Base-by-base conservation (phyloP, 1,284 basidiomycete genomes). In the Termitomyces sp. region DNA sequence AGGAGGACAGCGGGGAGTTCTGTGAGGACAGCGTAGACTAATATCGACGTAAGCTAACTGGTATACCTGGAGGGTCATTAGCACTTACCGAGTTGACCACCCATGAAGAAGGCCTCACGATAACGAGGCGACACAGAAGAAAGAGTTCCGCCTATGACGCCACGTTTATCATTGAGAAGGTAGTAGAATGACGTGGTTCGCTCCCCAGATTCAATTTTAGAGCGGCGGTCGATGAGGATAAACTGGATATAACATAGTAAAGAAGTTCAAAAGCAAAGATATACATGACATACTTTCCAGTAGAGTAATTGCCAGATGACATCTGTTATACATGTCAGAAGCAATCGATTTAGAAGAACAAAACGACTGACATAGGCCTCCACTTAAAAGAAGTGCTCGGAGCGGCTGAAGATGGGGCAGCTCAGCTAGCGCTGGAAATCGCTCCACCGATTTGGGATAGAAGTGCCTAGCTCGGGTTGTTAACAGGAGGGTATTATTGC, bases 221-320 rank as follows among this genome's bases (percentile, higher is more conserved):
- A 82, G 51, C 88, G 82, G 51, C 91, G 84, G 67, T 94, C 84
- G 58, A 95, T 76, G 43, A 93, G 81, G 58, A 96, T 84, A 70
- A 95, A 90, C 84, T 90, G 58, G 47, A 39, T 55, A 26, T 21
- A 5, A 41, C 39, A 41, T 40, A 34, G 54, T 24, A 41, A 33
- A 47, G 3, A 33, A 54, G 51, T 36, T 44, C 28, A n/a, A 42
- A 31, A 26, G 38, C 42, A 24, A 36, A 26, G 21, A 41, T 39
- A 19, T 12, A 34, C 13, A 17, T 26, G 15, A 8, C 60, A 57
- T 55, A 87, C 88, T 77, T 94, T 94, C 88, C 90, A 95, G 64
- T 96, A 96, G 39, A 93, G 70, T 17, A 84, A 67, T 75, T 95
- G 93, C 93, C 93, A 96, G 39, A 90, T 78, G 43, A 90, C 73